Conservation (phyloP, 441 rosid genomes). For the Populus hybrid region DNA sequence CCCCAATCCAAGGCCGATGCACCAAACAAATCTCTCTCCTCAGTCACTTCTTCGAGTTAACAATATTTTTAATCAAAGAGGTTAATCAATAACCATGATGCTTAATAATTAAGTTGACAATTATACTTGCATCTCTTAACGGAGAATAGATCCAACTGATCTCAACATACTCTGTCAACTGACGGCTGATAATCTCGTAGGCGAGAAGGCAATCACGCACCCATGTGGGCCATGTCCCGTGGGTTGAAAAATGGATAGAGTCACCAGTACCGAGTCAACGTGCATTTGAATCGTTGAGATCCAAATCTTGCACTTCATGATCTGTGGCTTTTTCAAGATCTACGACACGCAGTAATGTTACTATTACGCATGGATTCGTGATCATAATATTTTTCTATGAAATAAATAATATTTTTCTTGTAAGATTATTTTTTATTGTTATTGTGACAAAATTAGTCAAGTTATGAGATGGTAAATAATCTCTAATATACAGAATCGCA, state of each 20-base stretch:
- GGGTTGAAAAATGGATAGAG: neutral
- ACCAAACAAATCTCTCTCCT: neutral
- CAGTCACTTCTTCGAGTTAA: neutral
- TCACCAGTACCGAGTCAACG: neutral
- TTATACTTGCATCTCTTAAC: neutral
- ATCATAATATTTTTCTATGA: neutral
- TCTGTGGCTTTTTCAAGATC: neutral
- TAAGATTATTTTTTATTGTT: too few species aligned
- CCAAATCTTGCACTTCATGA: neutral
- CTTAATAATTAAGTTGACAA: neutral
- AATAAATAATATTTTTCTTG: neutral
- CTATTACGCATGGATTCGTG: neutral
- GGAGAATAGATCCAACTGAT: neutral
- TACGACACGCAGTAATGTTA: neutral
- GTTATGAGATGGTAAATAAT: too few species aligned
- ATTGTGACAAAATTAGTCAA: too few species aligned
- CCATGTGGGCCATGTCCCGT: neutral
- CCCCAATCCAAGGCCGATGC: neutral
- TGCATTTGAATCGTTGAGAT: neutral
- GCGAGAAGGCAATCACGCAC: neutral
- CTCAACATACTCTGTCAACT: neutral
- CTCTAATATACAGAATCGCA: too few species aligned
- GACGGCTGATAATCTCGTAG: neutral
- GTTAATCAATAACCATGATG: neutral
- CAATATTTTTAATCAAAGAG: neutral